phyloP scores from a whole-genome alignment of 2,329 filamentous ascomycete genomes.

The Cryphonectria japonica region DNA sequence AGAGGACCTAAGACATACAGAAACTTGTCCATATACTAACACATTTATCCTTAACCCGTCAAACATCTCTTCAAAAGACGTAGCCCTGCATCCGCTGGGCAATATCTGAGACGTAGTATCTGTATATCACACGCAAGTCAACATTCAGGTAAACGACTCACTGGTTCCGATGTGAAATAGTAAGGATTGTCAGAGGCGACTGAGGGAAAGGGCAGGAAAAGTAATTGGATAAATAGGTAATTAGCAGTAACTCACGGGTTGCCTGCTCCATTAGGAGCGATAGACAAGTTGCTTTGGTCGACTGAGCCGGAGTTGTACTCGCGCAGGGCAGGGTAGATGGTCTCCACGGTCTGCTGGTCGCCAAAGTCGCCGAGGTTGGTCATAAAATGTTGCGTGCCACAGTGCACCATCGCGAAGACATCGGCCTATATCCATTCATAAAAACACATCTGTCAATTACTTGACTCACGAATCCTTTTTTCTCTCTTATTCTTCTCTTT shows the following conservation, averaged over 20 bases:
- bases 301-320: slow-evolving; percentile 47
- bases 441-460: not conserved
- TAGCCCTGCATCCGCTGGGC: slow-evolving; percentile 18
- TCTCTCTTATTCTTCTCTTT: not conserved
- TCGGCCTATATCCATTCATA: slow-evolving; percentile 3
- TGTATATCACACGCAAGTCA: not conserved
- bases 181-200: not conserved
- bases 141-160: not conserved
- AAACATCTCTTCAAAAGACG: slow-evolving; percentile 3
- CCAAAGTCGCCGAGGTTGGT: slow-evolving; percentile 37
- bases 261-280: slow-evolving; percentile 30
- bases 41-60: not conserved
- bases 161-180: not conserved
- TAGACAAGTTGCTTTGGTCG: slow-evolving; percentile 41
- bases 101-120: slow-evolving; percentile 21
- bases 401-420: slow-evolving; percentile 24
- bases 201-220: not conserved
- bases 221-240: not conserved
- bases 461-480: not conserved
- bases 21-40: not conserved
- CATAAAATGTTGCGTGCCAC: slow-evolving; percentile 38
- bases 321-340: slow-evolving; percentile 45
- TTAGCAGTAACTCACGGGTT: not conserved
- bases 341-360: slow-evolving; percentile 34
- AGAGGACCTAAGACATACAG: not conserved